Evolutionary conservation across 768 basidiomycete species (phyloP).

Genomic region (Nidularia pulvinata): DNA sequence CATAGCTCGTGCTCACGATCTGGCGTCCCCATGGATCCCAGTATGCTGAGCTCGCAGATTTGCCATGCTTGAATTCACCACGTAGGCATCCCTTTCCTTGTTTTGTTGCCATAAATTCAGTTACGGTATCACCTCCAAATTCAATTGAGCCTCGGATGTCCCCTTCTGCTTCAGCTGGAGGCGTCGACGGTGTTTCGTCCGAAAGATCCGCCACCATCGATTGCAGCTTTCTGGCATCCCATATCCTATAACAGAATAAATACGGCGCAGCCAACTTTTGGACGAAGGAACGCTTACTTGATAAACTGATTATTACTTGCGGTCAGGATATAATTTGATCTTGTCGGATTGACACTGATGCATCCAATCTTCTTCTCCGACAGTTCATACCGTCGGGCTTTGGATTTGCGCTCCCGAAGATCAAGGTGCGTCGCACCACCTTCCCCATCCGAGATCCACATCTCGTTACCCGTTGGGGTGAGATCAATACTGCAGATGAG

Average conservation of each 20-base stretch:
- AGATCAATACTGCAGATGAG: slow-evolving; percentile 77
- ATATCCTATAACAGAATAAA: slow-evolving; percentile 48
- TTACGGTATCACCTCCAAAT: slow-evolving; percentile 40
- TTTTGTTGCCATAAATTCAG: slow-evolving; percentile 48
- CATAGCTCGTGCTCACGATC: slow-evolving; percentile 86
- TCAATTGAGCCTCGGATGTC: slow-evolving; percentile 14
- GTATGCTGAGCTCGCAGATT: slow-evolving; percentile 81
- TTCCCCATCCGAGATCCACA: slow-evolving; percentile 80
- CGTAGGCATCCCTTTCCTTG: slow-evolving; percentile 56
- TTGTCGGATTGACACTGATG: slow-evolving; percentile 76
- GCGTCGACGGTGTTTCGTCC: slow-evolving; percentile 18
- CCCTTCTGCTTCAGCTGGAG: slow-evolving; percentile 11
- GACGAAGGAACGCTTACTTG: slow-evolving; percentile 45
- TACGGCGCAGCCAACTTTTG: neutral
- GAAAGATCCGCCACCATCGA: slow-evolving; percentile 33
- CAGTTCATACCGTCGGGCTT: slow-evolving; percentile 60
- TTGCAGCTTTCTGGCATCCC: slow-evolving; percentile 74
- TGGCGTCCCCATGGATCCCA: slow-evolving; percentile 83
- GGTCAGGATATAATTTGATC: slow-evolving; percentile 65
- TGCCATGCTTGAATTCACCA: slow-evolving; percentile 67
- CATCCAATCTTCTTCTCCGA: slow-evolving; percentile 78
- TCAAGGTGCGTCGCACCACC: slow-evolving; percentile 81
- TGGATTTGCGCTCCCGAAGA: slow-evolving; percentile 59
- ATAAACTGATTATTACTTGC: slow-evolving; percentile 74
- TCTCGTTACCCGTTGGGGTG: slow-evolving; percentile 65